Base-by-base conservation (phyloP, 2,329 filamentous ascomycete species). In the Arachnopeziza araneosa region DNA sequence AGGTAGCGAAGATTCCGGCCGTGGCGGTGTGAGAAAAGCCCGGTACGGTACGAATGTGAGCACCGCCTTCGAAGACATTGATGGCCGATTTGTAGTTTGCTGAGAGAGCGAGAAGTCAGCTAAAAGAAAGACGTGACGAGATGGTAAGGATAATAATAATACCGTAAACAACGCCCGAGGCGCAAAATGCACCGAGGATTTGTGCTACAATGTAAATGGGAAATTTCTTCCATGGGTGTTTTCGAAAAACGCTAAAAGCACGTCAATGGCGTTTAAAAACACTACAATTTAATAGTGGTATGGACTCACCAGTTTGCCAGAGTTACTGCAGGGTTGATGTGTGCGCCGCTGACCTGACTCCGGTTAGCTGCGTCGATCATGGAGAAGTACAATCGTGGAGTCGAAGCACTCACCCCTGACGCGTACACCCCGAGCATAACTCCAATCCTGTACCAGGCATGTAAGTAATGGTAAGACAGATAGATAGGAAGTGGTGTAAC, bases 1-100 rank as follows among this genome's bases (percentile, higher is more conserved):
- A 91, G 0, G 88, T 91, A 77, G 84, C 88, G 72, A 91, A 91
- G 64, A 92, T 84, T 0, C 84, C 87, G 0, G 86, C 81, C 44
- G 82, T 88, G 50, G 76, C 72, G 10, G 76, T 81, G 7, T 64
- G 60, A 21, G 52, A 56, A 24, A 55, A 65, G 2, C 63, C 60
- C 36, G 74, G 81, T 0, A 90, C 87, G 0, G 87, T 90, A 32
- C 88, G 80, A 60, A 87, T 78, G 19, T 79, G 75, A 1, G 78
- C 70, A 1, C 79, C 80, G 8, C 86, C 88, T 72, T 90, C 87
- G 66, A 81, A 88, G n/a, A 75, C 72, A 66, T 88, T 81, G 66
- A 91, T 88, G 24, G 85, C 86, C 2, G 81, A 83, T 62, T 81
- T 80, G 72, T 87, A 87, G 74, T 87, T 87, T 50, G 76, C 83